A percentile compares a stretch with the other conserved stretches of the same genome.
Conservation (phyloP, 306 rosid genomes). For the Cucurbita argyrosperma region DNA sequence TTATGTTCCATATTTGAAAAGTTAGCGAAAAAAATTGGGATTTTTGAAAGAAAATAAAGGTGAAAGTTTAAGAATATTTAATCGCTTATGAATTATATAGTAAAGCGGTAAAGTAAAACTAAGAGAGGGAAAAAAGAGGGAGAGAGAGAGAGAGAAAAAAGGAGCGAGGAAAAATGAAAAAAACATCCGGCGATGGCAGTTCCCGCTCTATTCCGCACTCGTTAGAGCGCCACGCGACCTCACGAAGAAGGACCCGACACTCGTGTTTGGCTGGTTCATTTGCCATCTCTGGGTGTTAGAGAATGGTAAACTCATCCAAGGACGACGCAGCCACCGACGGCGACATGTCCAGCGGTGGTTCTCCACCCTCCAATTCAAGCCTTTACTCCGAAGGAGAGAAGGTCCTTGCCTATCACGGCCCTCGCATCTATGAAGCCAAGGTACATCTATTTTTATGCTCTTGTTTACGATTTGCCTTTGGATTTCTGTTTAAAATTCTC, state of each 20-base stretch:
- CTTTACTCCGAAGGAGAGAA: conserved; percentile 62
- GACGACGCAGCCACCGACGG: conserved; percentile 55
- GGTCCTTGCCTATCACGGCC: conserved; percentile 83
- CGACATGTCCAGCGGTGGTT: conserved; percentile 53
- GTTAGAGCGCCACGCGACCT: conserved; percentile 3
- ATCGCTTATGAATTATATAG: too few species aligned
- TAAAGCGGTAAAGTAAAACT: not conserved
- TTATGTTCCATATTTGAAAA: too few species aligned
- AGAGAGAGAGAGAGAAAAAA: not conserved
- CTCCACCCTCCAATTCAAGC: conserved; percentile 34
- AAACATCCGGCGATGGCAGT: not conserved
- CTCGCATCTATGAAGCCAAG: conserved; percentile 95
- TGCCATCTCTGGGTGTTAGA: not conserved
- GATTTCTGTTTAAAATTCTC: not conserved
- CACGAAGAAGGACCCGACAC: not conserved
- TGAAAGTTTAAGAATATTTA: too few species aligned
- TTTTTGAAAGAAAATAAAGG: too few species aligned
- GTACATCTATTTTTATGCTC: conserved; percentile 10
- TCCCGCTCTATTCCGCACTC: conserved; percentile 9
- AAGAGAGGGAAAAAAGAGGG: not conserved
- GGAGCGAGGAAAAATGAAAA: not conserved
- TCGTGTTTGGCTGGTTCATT: not conserved
- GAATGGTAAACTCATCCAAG: conserved; percentile 65
- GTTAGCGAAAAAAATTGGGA: too few species aligned
- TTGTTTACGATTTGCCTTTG: not conserved